Evolutionary conservation across 1,284 basidiomycete genomes (phyloP), one percentile per base, ranked within the genome.

Genomic region (Marasmius oreades): DNA sequence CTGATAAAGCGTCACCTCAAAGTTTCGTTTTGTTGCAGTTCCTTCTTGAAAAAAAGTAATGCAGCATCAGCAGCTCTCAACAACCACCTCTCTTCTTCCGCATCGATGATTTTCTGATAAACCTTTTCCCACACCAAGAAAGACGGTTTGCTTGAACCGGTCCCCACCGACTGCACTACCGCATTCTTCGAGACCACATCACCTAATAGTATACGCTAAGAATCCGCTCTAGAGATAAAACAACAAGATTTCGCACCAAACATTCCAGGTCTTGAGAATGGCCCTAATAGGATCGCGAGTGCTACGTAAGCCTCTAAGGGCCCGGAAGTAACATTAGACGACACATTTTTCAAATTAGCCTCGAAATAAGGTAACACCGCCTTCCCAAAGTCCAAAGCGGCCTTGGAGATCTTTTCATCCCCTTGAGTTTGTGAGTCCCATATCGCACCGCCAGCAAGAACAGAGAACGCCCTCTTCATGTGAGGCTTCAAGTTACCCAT

Each of bases 51-150:
- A 62, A 69, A 80, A 0, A 70, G 62, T 5, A 90, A 62, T 0
- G 84, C 72, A 1, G 77, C 80, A 54, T 85, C 76, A 5, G 79
- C 68, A 0, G 90, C 86, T 28, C 87, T 80, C n/a, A 92, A 73
- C 3, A 96, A 71, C 94, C 94, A 96, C 16, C 64, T 66, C 61
- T 92, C 85, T 31, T 95, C 93, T 18, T 85, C 82, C 0, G 71
- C 64, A 5, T 84, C 79, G 5, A 73, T 73, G 5, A 89, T 64
- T 68, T 92, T 93, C 55, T 86, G 81, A 66, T 93, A 94, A 0
- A 92, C 84, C 69, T 91, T 94, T 56, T 95, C 93, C 82, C 85
- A 92, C 20, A 95, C 66, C 39, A 97, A 68, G 73, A 96, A 96
- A 1, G 89, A 88, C 0, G 93, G 90, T 67, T 93, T 96, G 5